These are phyloP conservation scores for Peniophora sp. DNA, from an alignment of 1,284 basidiomycete species.

Conservation along the genomic window DNA sequence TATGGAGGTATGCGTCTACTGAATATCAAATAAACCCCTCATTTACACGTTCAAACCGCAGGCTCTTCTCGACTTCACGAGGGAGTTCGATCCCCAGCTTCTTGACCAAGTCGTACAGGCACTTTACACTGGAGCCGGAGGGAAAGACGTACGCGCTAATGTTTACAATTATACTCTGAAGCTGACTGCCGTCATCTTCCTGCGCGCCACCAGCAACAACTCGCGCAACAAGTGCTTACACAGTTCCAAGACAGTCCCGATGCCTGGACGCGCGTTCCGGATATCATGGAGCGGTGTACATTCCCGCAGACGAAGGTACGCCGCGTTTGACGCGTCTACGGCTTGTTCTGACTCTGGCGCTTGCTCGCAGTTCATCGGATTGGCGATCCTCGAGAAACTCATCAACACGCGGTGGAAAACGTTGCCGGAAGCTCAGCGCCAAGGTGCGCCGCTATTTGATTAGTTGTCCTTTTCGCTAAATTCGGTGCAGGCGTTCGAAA, in stretches of 20 bases:
- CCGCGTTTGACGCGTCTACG: conserved; percentile 1
- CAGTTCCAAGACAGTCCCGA: conserved; percentile 98
- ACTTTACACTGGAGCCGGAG: conserved; percentile 74
- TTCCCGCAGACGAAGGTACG: conserved; percentile 89
- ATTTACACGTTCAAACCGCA: too few species aligned
- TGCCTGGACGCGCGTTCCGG: conserved; percentile 95
- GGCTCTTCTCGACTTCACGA: conserved; percentile 83
- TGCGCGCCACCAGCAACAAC: conserved; percentile 63
- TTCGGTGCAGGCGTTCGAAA: conserved; percentile 78
- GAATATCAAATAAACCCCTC: too few species aligned
- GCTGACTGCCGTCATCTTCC: background rate
- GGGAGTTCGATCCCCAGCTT: conserved; percentile 77
- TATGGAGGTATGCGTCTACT: too few species aligned
- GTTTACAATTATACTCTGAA: conserved; percentile 5
- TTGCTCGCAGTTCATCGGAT: conserved; percentile 72
- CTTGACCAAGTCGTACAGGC: conserved; percentile 83
- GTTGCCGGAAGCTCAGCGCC: conserved; percentile 87
- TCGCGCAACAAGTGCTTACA: conserved; percentile 85
- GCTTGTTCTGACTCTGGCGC: background rate
- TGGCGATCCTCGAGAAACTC: conserved; percentile 93
- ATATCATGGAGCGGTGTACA: conserved; percentile 81
- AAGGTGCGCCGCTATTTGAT: conserved; percentile 43
- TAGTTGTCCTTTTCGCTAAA: background rate
- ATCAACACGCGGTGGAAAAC: conserved; percentile 96
- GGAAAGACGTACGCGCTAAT: conserved; percentile 47